Percentiles rank a stretch among this genome's conserved stretches.
These are phyloP conservation scores for Volutella citrinella DNA, from an alignment of 2,329 filamentous ascomycete species.

Conservation along the genomic window DNA sequence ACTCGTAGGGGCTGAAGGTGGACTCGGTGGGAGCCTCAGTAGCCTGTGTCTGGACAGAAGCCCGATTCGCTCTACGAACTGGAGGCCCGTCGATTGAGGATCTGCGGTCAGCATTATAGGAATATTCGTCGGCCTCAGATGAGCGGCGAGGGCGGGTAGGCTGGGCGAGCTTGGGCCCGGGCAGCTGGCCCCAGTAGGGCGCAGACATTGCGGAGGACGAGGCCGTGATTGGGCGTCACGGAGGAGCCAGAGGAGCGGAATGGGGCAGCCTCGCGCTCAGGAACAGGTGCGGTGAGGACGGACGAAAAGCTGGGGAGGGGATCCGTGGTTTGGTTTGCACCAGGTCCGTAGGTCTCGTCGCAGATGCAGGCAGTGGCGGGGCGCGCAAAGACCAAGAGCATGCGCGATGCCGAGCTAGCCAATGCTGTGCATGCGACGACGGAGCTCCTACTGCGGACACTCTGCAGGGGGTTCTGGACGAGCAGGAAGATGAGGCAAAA, in stretches of 20 bases:
- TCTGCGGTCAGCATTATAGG: constrained; percentile 30
- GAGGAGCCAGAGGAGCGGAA: constrained; percentile 8
- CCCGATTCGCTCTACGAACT: constrained; percentile 46
- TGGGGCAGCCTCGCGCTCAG: too few relatives aligned
- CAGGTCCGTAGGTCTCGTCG: constrained; percentile 8
- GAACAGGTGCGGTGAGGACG: too few relatives aligned
- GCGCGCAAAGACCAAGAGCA: too few relatives aligned
- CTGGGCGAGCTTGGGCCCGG: constrained; percentile 41
- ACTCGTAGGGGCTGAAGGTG: constrained; percentile 56
- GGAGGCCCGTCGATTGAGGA: constrained; percentile 35
- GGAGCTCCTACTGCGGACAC: constrained; percentile 13
- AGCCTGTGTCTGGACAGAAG: constrained; percentile 53
- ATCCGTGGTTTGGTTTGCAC: constrained; percentile 17
- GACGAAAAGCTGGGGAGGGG: constrained; percentile 9
- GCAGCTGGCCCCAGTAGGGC: constrained; percentile 59
- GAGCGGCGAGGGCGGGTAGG: constrained; percentile 32
- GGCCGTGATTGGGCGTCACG: constrained; percentile 25
- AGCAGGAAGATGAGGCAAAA: constrained; percentile 1
- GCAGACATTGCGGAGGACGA: constrained; percentile 40
- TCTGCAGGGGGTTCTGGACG: constrained; percentile 3
- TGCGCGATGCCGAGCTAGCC: constrained; percentile 30
- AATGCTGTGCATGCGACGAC: constrained; percentile 46
- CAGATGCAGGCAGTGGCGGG: constrained; percentile 20
- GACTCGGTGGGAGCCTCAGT: constrained; percentile 56
- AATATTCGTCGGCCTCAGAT: constrained; percentile 28